Base-by-base conservation (phyloP, 371 early-diverging fungal species). In the Syncephalastrum contaminatum region DNA sequence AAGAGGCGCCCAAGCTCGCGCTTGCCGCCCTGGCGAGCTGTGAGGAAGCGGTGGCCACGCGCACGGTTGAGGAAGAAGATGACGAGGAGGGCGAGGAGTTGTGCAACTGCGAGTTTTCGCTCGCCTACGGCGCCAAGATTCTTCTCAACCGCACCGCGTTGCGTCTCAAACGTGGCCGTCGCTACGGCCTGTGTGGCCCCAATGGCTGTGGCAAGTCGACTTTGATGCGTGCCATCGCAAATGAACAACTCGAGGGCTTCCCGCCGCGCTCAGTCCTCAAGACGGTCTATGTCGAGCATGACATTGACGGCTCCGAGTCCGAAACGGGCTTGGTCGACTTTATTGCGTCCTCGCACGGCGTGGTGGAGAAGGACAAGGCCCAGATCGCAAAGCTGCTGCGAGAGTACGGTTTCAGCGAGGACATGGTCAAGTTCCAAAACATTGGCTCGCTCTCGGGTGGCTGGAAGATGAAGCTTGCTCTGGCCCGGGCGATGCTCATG, bases 381-480 rank as follows among this genome's bases (percentile, higher is more conserved):
- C 74, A 75, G 43, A 80, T 86, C 46, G 74, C 70, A 46, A 72
- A 77, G 48, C 80, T 79, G 55, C 71, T 89, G 54, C 64, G 62
- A 48, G 67, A 73, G 53, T 83, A 88, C 62, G 88, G 87, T 53
- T 89, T 89, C 80, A 72, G 76, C 64, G 81, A 81, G 25, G 84
- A 81, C 43, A 81, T 84, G 79, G 78, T 77, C 50, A 67, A 67
- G 44, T 78, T 80, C 59, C 61, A 63, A 53, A 70, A 85, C 25
- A 85, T 89, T 63, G 83, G 83, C 51, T 80, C 85, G 50, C 83
- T 93, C 14, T 89, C 90, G 59, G 94, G 94, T 72, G 94, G 94
- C 36, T 91, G 91, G 89, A 90, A 90, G 77, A 91, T 89, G 87
- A 88, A 90, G 80, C 74, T 93, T 44, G 90, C 86, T 54, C 74